Base-by-base conservation (phyloP, 306 rosid genomes). In the Dalbergia cochinchinensis region DNA sequence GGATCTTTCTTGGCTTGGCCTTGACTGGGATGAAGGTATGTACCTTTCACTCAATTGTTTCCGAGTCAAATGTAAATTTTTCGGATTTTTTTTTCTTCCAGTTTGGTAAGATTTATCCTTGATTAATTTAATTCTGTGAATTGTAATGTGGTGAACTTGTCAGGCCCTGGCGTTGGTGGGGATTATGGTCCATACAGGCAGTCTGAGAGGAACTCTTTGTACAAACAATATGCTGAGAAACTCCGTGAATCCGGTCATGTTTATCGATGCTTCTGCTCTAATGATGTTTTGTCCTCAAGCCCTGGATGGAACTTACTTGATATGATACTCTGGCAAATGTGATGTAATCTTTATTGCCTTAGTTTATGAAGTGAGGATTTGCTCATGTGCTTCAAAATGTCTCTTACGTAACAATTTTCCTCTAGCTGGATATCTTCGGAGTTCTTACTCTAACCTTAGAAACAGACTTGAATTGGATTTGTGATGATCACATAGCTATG, bases 1-100 rank as follows among this genome's bases (percentile, higher is more conserved):
- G 73, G 99, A 93, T 83, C 94, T 95, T 72, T 83, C 98, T 51
- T 93, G 99, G 99, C 98, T 95, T 78, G 98, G 99, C 41, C 97
- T 95, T 75, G 85, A 90, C 79, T 95, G 96, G 94, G 97, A 95
- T 85, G 98, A 95, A 88, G 99, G 98, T 92, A 54, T 54, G 10
- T 10, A 26, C 15, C 20, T 75, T 35, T 7, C 45, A 76, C 26
- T 34, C 14, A 37, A 8, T 41, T 7, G 73, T 65, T 65, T 51
- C 41, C 5, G 26, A 35, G 12, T 34, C 44, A 15, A 22, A 55
- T 26, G 18, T 35, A 66, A 66, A 34, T 22, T 73, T 64, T 45
- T 61, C 13, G 37, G 31, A 26, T 11, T n/a, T 22, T 13, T 57
- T 57, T 44, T 37, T n/a, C n/a, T n/a, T 2, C 6, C 26, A 54